These are phyloP conservation scores for Aspergillus luchuensis DNA, from an alignment of 2,329 filamentous ascomycete species.

Conservation along the genomic window DNA sequence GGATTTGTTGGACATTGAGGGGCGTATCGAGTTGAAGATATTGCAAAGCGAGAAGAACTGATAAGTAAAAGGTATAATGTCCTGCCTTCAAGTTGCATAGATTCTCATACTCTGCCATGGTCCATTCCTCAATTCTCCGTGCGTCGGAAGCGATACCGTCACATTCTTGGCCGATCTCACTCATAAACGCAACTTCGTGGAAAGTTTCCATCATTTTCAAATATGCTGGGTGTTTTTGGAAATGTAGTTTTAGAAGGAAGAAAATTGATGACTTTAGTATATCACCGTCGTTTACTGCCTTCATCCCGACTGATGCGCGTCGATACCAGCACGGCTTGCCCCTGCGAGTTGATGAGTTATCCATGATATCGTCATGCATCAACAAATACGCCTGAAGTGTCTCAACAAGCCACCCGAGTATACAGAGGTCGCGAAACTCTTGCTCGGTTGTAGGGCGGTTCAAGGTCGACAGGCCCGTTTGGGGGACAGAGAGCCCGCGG, in stretches of 20 bases:
- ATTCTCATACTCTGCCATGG: constrained; percentile 84
- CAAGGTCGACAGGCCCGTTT: constrained; percentile 52
- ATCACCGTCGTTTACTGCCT: constrained; percentile 97
- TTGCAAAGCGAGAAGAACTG: constrained; percentile 84
- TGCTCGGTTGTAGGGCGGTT: constrained; percentile 74
- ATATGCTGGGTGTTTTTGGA: constrained; percentile 81
- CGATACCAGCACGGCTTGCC: constrained; percentile 96
- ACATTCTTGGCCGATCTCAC: constrained; percentile 89
- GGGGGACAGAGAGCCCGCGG: constrained; percentile 91
- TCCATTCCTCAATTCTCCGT: constrained; percentile 77
- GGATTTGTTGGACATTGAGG: constrained; percentile 74
- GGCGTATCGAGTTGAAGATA: constrained; percentile 79
- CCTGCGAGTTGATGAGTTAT: constrained; percentile 87
- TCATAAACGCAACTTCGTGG: constrained; percentile 89
- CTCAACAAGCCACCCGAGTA: constrained; percentile 96
- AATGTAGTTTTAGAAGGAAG: constrained; percentile 86
- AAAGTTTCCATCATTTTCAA: constrained; percentile 90
- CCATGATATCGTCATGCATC: constrained; percentile 98
- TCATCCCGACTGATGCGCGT: constrained; percentile 82
- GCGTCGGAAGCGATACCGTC: constrained; percentile 93
- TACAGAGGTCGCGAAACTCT: constrained; percentile 75
- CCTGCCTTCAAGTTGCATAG: constrained; percentile 99
- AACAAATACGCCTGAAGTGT: constrained; percentile 97
- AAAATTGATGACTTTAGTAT: constrained; percentile 90
- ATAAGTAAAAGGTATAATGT: constrained; percentile 98